Conservation (phyloP, 768 basidiomycete genomes). For the Dentipellis sp. region DNA sequence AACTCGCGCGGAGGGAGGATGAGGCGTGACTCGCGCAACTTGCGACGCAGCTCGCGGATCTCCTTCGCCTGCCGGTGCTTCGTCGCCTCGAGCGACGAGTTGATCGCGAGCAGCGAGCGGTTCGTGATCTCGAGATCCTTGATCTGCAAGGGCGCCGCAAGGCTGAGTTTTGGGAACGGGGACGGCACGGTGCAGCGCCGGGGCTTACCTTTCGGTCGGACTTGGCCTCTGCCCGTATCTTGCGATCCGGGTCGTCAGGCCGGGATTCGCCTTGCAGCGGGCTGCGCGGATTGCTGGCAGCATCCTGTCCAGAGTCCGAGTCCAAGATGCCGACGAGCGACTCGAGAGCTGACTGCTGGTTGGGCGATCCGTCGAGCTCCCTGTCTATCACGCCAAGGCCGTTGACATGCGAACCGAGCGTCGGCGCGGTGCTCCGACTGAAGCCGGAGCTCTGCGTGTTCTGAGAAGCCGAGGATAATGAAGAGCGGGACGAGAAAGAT, state of each 20-base stretch:
- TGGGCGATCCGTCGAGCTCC: background rate
- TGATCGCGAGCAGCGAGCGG: slow-evolving; percentile 77
- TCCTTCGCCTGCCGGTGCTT: slow-evolving; percentile 78
- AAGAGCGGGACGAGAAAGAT: slow-evolving; percentile 75
- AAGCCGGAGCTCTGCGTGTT: slow-evolving; percentile 28
- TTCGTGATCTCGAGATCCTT: slow-evolving; percentile 90
- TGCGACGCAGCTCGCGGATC: slow-evolving; percentile 76
- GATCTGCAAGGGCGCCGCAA: slow-evolving; percentile 42
- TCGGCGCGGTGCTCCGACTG: slow-evolving; percentile 29
- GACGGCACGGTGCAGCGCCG: background rate
- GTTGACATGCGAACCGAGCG: slow-evolving; percentile 34
- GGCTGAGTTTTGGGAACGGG: background rate
- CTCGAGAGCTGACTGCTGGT: background rate
- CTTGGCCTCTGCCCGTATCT: slow-evolving; percentile 66
- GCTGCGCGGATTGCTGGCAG: background rate
- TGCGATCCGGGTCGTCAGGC: slow-evolving; percentile 31
- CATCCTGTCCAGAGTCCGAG: slow-evolving; percentile 2
- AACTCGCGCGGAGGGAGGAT: slow-evolving; percentile 62
- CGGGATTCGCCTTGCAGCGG: background rate
- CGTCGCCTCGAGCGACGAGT: slow-evolving; percentile 68
- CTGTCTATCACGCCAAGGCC: slow-evolving; percentile 2
- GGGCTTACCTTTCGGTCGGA: slow-evolving; percentile 72
- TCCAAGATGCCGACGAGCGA: slow-evolving; percentile 1
- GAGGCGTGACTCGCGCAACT: slow-evolving; percentile 73
- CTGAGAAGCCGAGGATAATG: slow-evolving; percentile 39